Percentiles rank a stretch among this genome's conserved stretches.
These are phyloP conservation scores for Spatholobus suberectus DNA, from an alignment of 306 rosid species.

Conservation along the genomic window DNA sequence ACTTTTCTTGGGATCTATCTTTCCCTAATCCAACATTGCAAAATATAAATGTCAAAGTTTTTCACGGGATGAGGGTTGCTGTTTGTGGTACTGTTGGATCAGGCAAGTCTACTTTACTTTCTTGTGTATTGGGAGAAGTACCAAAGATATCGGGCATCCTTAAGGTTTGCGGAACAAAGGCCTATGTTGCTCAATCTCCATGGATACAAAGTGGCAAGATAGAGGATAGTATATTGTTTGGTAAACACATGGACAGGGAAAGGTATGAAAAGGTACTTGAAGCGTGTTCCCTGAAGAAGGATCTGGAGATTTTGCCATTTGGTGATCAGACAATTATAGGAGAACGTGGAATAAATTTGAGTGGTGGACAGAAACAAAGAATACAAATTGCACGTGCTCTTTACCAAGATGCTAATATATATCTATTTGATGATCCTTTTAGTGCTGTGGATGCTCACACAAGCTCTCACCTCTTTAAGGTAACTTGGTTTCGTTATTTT, in stretches of 20 bases:
- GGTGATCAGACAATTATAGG: slow-evolving; percentile 93
- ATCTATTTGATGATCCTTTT: slow-evolving; percentile 92
- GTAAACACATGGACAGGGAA: slow-evolving; percentile 74
- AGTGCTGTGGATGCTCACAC: slow-evolving; percentile 97
- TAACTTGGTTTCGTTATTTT: slow-evolving; percentile 34
- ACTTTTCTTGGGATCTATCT: slow-evolving; percentile 62
- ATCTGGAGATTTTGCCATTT: slow-evolving; percentile 72
- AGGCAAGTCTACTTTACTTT: slow-evolving; percentile 85
- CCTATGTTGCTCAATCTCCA: slow-evolving; percentile 90
- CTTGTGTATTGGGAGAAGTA: slow-evolving; percentile 83
- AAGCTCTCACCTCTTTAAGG: slow-evolving; percentile 91
- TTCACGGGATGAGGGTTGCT: slow-evolving; percentile 56
- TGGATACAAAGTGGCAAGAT: slow-evolving; percentile 95
- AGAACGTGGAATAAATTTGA: slow-evolving; percentile 94
- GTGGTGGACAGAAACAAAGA: slow-evolving; percentile 95
- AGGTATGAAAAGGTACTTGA: slow-evolving; percentile 80
- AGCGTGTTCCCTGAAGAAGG: slow-evolving; percentile 86
- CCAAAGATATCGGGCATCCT: slow-evolving; percentile 72
- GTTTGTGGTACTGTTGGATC: slow-evolving; percentile 68
- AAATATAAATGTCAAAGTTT: slow-evolving; percentile 45
- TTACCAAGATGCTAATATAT: slow-evolving; percentile 88
- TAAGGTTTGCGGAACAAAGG: slow-evolving; percentile 84
- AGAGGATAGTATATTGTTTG: slow-evolving; percentile 82
- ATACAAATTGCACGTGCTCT: slow-evolving; percentile 89
- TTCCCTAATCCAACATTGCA: slow-evolving; percentile 42